Conservation (phyloP, 495 filamentous ascomycete species). For the Amniculicola lignicola region DNA sequence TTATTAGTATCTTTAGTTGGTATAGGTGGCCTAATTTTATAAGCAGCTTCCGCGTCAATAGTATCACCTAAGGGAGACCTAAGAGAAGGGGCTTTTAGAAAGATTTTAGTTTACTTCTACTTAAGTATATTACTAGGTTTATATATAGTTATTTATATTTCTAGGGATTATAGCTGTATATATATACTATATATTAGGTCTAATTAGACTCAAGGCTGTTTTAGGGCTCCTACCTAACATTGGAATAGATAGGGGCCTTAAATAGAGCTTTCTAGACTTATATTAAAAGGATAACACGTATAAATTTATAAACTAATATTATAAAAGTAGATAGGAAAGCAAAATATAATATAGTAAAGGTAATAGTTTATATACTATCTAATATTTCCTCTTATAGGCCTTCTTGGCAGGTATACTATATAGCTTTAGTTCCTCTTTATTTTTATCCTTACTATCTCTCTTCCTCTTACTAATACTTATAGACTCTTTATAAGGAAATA, state of each 20-base stretch:
- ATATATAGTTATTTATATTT: neutral
- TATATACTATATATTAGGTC: neutral
- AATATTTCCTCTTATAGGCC: neutral
- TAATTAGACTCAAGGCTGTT: neutral
- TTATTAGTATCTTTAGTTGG: neutral
- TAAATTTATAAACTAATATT: neutral
- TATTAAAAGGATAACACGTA: neutral
- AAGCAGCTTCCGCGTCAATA: neutral
- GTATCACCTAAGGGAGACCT: neutral
- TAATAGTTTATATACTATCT: neutral
- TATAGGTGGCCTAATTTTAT: neutral
- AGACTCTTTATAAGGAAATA: neutral
- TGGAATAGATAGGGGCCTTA: neutral
- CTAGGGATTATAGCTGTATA: neutral
- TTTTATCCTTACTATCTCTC: neutral
- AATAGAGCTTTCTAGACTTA: neutral
- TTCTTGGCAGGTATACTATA: neutral
- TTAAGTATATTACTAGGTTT: neutral
- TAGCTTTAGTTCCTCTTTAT: neutral
- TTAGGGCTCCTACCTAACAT: neutral
- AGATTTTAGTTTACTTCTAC: neutral
- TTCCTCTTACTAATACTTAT: neutral
- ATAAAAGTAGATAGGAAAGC: neutral
- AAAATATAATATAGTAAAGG: neutral
- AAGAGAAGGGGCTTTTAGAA: neutral